Evolutionary conservation across 225 moss, liverwort and hornwort species (phyloP), one percentile per base, ranked within the genome.

Genomic region (Straminergon stramineum): DNA sequence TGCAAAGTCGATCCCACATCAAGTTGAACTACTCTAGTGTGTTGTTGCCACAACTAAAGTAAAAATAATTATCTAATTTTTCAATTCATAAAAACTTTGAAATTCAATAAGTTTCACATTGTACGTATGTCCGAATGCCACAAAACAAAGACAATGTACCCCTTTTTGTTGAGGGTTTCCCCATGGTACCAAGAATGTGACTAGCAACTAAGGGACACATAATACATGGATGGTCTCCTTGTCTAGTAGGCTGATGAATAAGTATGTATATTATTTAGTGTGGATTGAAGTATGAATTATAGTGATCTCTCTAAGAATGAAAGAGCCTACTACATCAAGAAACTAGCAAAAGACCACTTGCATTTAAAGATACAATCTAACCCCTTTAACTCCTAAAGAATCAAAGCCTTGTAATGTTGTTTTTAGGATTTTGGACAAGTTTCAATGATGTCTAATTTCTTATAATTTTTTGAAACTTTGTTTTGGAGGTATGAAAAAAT

Each of bases 171-270:
- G 4, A 73, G 9, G 5, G 1, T 9, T 27, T 73, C 27, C 2
- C 2, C 4, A 71, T 0, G 0, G 1, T 71, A 71, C 4, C 5
- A 8, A 14, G 2, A 71, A 41, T 0, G 1, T 0, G 0, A 71
- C 0, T 1, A 1, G 1, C 0, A 0, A 71, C 0, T 1, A 1
- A 8, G 2, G 6, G 8, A 41, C 4, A 4, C 7, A 4, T 0
- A 5, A 2, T 71, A 1, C 1, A 68, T 22, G 22, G n/a, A n/a
- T 22, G 68, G 22, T 39, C 8, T 8, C 37, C 5, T 45, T 13
- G 17, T 21, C 13, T 12, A 66, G 17, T 5, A 31, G 3, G 15
- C n/a, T n/a, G n/a, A 71, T 21, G 31, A 39, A 56, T 19, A 57
- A 17, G 2, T 20, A 10, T 51, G 52, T 51, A 83, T 41, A 41